Conservation (phyloP, 352 stramenopile species). For the Peronospora tabacina region DNA sequence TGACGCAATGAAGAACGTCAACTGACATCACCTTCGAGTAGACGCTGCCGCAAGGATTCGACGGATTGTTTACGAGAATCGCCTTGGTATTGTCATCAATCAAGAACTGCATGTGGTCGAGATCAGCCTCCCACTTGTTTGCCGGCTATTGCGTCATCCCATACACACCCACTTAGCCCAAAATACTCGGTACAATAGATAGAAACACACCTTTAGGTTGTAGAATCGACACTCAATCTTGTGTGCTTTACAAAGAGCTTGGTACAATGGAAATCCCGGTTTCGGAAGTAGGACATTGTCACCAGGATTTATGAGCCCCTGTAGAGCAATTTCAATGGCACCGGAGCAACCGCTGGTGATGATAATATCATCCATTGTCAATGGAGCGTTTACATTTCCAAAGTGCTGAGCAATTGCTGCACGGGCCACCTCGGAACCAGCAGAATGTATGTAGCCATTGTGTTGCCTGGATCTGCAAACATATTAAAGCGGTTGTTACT, state of each 20-base stretch:
- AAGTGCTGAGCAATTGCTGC: slow-evolving; percentile 86
- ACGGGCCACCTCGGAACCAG: slow-evolving; percentile 76
- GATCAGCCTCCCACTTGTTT: slow-evolving; percentile 89
- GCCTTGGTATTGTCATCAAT: slow-evolving; percentile 81
- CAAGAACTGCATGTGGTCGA: slow-evolving; percentile 86
- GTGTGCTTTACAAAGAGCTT: slow-evolving; percentile 90
- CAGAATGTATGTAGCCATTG: slow-evolving; percentile 91
- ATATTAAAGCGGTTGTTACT: neutral
- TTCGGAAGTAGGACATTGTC: slow-evolving; percentile 91
- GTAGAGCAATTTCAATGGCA: slow-evolving; percentile 90
- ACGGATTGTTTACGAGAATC: slow-evolving; percentile 94
- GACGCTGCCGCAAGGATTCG: slow-evolving; percentile 92
- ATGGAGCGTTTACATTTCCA: slow-evolving; percentile 36
- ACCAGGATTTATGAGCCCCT: slow-evolving; percentile 83
- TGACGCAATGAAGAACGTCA: neutral
- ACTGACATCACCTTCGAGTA: slow-evolving; percentile 68
- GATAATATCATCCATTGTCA: slow-evolving; percentile 90
- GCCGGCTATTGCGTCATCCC: slow-evolving; percentile 37
- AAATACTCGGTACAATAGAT: neutral
- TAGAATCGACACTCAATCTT: slow-evolving; percentile 91
- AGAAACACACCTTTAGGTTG: slow-evolving; percentile 43
- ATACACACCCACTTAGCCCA: neutral
- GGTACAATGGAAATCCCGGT: slow-evolving; percentile 93
- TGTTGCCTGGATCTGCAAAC: slow-evolving; percentile 59
- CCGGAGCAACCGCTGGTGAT: slow-evolving; percentile 90